Evolutionary conservation across 2,329 filamentous ascomycete genomes (phyloP), one percentile per base, ranked within the genome.

Genomic region (Hypoxylon sp.): DNA sequence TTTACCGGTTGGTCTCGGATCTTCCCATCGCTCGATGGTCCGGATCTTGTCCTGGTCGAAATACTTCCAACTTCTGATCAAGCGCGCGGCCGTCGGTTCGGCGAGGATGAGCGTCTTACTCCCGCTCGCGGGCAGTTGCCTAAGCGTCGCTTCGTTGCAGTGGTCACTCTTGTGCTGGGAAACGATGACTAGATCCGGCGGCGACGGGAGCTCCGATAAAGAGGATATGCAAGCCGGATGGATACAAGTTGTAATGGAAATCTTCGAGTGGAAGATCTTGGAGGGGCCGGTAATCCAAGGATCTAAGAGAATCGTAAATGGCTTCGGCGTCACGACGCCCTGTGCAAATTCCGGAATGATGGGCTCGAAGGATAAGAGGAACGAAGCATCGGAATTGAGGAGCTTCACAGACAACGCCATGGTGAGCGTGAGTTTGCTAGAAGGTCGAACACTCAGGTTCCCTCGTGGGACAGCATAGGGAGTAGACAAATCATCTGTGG

Each of bases 281-380:
- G 87, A 87, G 3, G 84, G 78, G 0, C 88, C 87, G 10, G 81
- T 80, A 30, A 92, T 81, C 87, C 89, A 92, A 3, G 91, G 91
- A 73, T 94, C 90, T 52, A 93, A 77, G 41, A 93, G 82, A 55
- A 93, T 84, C 15, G 85, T 87, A 75, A 90, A 92, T 3, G 84
- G 82, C 52, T 80, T 80, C 11, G 81, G 80, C 28, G 78, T 78
- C 53, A 73, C 53, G 22, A 62, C 24, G 57, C 70, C 61, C 52
- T 76, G 76, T 19, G 75, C 69, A 44, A 75, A 69, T 57, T 80
- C 74, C 49, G 80, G 77, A n/a, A 79, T 77, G 26, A 84, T 77
- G 30, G 86, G 85, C 58, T 84, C 80, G 71, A 91, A 89, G 26
- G 84, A 85, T 46, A 91, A 80, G 34, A 90, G 81, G 73, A 91